Conservation (phyloP, 2,329 filamentous ascomycete genomes). For the Pseudogymnoascus sp. region DNA sequence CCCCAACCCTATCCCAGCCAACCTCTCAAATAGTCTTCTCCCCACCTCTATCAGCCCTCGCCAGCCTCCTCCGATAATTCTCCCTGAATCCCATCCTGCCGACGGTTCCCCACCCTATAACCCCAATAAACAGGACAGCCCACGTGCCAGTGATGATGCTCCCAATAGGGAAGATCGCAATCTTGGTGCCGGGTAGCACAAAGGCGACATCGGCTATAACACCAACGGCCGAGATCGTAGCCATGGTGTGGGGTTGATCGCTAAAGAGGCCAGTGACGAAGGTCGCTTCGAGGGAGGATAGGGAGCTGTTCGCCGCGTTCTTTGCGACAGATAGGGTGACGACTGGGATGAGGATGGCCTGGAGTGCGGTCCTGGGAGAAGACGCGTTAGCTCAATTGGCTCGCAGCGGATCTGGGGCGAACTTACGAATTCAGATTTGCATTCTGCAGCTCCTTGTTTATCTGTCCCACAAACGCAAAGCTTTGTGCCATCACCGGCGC, state of each 20-base stretch:
- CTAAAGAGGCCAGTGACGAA: constrained; percentile 68
- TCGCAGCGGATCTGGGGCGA: background rate
- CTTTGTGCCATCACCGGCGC: constrained; percentile 47
- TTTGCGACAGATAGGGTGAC: constrained; percentile 55
- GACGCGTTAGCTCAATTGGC: background rate
- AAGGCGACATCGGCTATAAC: constrained; percentile 42
- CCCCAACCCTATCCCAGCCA: background rate
- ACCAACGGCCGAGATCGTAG: constrained; percentile 23
- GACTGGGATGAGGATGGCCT: constrained; percentile 59
- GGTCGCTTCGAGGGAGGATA: constrained; percentile 62
- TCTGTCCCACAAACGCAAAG: constrained; percentile 62
- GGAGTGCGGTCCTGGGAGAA: constrained; percentile 33
- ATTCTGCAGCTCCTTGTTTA: constrained; percentile 50
- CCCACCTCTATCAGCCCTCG: constrained; percentile 33
- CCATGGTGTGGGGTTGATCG: constrained; percentile 34
- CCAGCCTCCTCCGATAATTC: constrained; percentile 49
- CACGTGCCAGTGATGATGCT: constrained; percentile 60
- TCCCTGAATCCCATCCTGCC: constrained; percentile 61
- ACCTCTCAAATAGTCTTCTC: constrained; percentile 26
- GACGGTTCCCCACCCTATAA: constrained; percentile 58
- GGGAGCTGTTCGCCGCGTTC: constrained; percentile 48
- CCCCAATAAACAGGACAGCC: constrained; percentile 48
- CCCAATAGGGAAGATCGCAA: constrained; percentile 64
- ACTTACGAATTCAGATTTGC: constrained; percentile 55
- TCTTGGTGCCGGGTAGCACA: constrained; percentile 58